Base-by-base conservation (phyloP, 2,329 filamentous ascomycete species). In the Aspergillus sp. region DNA sequence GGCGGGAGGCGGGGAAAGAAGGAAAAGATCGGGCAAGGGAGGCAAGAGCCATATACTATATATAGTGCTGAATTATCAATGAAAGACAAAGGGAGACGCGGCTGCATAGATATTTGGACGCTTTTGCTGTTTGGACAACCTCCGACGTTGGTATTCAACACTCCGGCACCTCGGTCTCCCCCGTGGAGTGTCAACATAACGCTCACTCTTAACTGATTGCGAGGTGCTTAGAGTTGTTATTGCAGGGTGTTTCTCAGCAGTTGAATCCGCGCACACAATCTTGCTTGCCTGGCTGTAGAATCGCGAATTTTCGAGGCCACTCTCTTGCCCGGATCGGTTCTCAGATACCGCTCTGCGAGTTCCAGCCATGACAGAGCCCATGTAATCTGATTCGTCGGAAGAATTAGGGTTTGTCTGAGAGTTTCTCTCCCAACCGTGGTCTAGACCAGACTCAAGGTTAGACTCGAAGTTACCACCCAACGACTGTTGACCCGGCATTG, bases 101-200 rank as follows among this genome's bases (percentile, higher is more conserved):
- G 56, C 53, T 45, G 52, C 46, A 54, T 64, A 54, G 18, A 63
- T 36, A n/a, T 6, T 60, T 61, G 56, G 52, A 61, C 52, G 57
- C 62, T 67, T 53, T 36, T 55, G 64, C 11, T 61, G 49, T 49
- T 67, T 68, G 6, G 63, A 62, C 53, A 66, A 54, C 52, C 54
- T 63, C 20, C 62, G 59, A 36, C 60, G 64, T 29, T 64, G 64
- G 36, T 61, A 58, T 20, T 68, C 67, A 12, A 71, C 59, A 52
- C 60, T 69, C 24, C 69, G 67, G 49, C 59, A 71, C 45, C 67
- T 65, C 51, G 64, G 52, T 11, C 70, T 63, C 36, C 68, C 69
- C 54, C 71, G 67, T 20, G 55, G 49, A 22, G 53, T 16, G n/a
- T 70, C 67, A 32, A 56, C 26, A 3, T 46, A n/a, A 24, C 18